Evolutionary conservation across 768 basidiomycete genomes (phyloP), one percentile per base, ranked within the genome.

Genomic region (Rhodotorula graminis): DNA sequence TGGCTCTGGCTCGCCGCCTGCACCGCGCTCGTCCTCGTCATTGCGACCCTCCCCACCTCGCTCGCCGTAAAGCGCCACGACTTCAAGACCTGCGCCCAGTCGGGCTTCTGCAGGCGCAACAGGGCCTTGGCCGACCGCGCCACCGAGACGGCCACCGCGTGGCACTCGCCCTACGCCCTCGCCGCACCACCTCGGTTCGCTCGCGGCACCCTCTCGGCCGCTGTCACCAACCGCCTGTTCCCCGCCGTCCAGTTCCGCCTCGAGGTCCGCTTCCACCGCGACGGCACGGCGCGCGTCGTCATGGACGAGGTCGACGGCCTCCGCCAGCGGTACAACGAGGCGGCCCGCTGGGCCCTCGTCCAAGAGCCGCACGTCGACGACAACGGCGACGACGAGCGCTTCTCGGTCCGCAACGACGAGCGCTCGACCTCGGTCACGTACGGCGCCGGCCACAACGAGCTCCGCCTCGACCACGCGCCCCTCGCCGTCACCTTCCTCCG

Each of bases 41-140:
- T 11, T 9, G 46, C 44, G 60, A 23, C 10, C 50, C 61, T 67
- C 55, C 42, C 61, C 56, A 52, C 58, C 44, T 29, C 56, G 14
- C 10, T 31, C 18, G 74, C 74, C 52, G 83, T 84, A 74, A 84
- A 84, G 83, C 83, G 84, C 29, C 85, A 89, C 70, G 92, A 97
- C 82, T 99, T 94, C 85, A 97, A 96, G 82, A 92, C 88, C 69
- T 98, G 96, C 79, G 85, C 85, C n/a, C 92, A 98, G 81, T 87
- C 92, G 0, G 93, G 91, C 29, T 98, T 99, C 82, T 98, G 96
- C 84, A 87, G 91, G n/a, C 82, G 89, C 58, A 92, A 93, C 64
- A 88, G 95, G 60, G 90, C 89, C 0, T 86, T 99, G 58, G 86
- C 92, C 69, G 83, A 85, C 16, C 87, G 92, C 60, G 90, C 91